Base-by-base conservation (phyloP, 2,329 filamentous ascomycete genomes). In the Dryadomyces quercivorus region DNA sequence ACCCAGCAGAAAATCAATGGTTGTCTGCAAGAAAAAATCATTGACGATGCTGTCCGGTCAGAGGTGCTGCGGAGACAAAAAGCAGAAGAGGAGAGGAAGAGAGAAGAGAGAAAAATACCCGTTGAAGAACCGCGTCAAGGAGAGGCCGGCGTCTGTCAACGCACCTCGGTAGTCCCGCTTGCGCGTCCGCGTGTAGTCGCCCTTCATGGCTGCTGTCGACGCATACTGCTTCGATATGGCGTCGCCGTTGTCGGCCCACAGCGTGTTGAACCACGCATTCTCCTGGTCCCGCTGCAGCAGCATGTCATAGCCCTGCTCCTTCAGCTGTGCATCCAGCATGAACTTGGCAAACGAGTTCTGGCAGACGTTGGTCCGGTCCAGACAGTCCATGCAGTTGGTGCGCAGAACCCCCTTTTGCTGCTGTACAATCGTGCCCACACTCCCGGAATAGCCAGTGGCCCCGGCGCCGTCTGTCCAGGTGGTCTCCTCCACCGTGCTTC, bases 171-270 rank as follows among this genome's bases (percentile, higher is more conserved):
- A 93, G 65, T 97, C 86, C 48, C 93, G 81, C 70, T 94, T 95
- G 55, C 85, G 79, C 2, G 91, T 96, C 47, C 93, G 80, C 1
- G 93, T 98, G 65, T 92, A 98, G 67, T 98, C 93, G 9, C 93
- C 93, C 66, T 98, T 98, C 70, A 98, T 81, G 0, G 93, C 93
- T 2, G 90, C 89, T 0, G 93, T 97, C 10, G 90, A 95, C 1
- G 93, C 90, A 67, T 98, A 98, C 66, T 96, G 92, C 61, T 91
- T 90, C 0, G 89, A 95, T 54, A 97, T 89, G 0, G 91, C 89
- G 67, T 98, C 93, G 15, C 93, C 93, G 61, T 98, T 98, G 66
- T 98, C 93, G 0, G 93, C 93, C 92, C 93, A 98, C 0, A 97
- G 74, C 0, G 82, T 90, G 67, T 98, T 97, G 72, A 97, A 97